Evolutionary conservation across 78 protist species (phyloP), one percentile per base, ranked within the genome.

Genomic region (Salpingoeca rosetta): DNA sequence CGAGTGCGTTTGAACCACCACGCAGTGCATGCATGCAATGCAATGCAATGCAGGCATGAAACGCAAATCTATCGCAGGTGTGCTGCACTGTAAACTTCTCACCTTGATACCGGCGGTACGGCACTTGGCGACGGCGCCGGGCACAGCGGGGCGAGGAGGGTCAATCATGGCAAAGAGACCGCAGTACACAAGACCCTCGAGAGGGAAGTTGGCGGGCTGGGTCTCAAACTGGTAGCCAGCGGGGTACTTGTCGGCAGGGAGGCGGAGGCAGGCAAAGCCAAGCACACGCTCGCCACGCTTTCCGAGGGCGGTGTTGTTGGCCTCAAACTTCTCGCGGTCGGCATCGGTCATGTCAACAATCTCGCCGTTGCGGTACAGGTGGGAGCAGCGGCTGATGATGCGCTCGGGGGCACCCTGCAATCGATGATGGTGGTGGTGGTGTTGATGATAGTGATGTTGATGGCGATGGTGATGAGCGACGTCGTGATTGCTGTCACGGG

Each of bases 131-230:
- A 94, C 82, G 27, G 94, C 92, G 37, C 51, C 91, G 43, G 56
- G 86, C 17, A 97, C 99, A 11, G 86, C 93, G 40, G 87, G 92
- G 27, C 98, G 89, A 37, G 99, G 99, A 31, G 99, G 99, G 87
- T 98, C 99, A 79, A 96, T 91, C 42, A 98, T 57, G 31, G 98
- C 79, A 17, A 95, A 74, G 38, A 96, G 41, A 35, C 99, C 99
- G 44, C 93, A 90, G 51, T 95, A 95, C n/a, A 77, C 36, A 42
- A 95, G 87, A 44, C 72, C 92, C 24, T 76, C 85, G 22, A 87
- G 42, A 39, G 85, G 86, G 77, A 86, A 85, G 84, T 93, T 81
- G 40, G n/a, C n/a, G 7, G 25, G 38, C 44, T 86, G 81, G 2
- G 90, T 44, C 38, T 84, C 86, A 44, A 83, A 86, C 28, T 51